These are phyloP conservation scores for Comarum palustre DNA, from an alignment of 306 rosid species.

Conservation along the genomic window DNA sequence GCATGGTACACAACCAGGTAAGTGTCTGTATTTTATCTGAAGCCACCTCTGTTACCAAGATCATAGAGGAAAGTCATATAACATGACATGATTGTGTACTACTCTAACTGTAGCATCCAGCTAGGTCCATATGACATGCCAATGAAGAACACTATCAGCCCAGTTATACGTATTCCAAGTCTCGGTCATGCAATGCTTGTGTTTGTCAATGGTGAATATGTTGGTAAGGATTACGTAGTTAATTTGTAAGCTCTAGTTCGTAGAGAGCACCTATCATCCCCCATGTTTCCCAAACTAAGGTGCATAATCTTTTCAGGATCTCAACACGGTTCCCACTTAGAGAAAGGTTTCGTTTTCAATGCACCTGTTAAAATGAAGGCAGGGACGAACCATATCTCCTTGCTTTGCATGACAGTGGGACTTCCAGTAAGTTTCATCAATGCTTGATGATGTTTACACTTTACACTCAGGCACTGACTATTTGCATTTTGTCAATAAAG, in stretches of 20 bases:
- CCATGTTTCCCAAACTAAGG: neutral
- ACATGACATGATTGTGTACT: neutral
- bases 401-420: constrained; percentile 60
- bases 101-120: constrained; percentile 44
- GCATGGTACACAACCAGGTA: constrained; percentile 85
- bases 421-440: constrained; percentile 58
- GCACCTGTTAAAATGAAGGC: constrained; percentile 28
- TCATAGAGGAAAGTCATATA: neutral
- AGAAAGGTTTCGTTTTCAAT: constrained; percentile 48
- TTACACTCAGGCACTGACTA: neutral
- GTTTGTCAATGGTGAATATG: constrained; percentile 53
- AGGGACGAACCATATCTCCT: constrained; percentile 51
- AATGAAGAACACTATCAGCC: constrained; percentile 29
- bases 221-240: constrained; percentile 53
- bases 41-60: neutral
- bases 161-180: constrained; percentile 54
- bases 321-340: constrained; percentile 60
- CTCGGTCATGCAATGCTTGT: constrained; percentile 71
- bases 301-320: constrained; percentile 36
- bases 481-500: constrained; percentile 34
- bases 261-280: neutral
- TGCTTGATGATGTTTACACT: neutral
- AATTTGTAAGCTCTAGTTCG: neutral
- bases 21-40: neutral
- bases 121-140: constrained; percentile 48